A percentile compares a stretch with the other conserved stretches of the same genome.
These are phyloP conservation scores for Alternaria sp. DNA, from an alignment of 2,329 filamentous ascomycete species.

Conservation along the genomic window DNA sequence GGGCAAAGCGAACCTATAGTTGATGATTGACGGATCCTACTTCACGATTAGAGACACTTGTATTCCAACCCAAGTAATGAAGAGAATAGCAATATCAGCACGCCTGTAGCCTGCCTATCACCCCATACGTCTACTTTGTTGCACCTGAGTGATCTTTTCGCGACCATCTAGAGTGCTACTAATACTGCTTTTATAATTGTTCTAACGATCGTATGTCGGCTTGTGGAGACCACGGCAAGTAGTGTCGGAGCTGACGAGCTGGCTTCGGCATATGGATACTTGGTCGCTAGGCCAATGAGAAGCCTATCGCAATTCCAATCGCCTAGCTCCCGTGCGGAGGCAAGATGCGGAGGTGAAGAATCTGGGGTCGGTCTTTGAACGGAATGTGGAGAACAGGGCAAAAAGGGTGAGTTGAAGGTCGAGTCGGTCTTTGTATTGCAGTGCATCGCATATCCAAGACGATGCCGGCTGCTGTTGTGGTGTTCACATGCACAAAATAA, in stretches of 20 bases:
- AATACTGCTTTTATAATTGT: not conserved
- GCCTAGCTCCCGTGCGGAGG: constrained; percentile 4
- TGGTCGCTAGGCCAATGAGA: not conserved
- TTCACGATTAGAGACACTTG: not conserved
- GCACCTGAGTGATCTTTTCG: not conserved
- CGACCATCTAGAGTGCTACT: not conserved
- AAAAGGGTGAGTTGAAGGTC: not conserved
- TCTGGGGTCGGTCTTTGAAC: constrained; percentile 35
- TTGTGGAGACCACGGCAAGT: not conserved
- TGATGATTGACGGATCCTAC: not conserved
- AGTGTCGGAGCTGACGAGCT: not conserved
- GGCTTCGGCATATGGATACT: constrained; percentile 7
- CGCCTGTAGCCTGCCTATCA: not conserved
- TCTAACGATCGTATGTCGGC: not conserved
- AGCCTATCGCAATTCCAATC: constrained; percentile 1
- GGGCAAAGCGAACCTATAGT: constrained; percentile 42
- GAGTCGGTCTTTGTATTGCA: constrained; percentile 16
- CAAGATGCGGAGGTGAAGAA: constrained; percentile 13
- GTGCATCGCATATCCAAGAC: not conserved
- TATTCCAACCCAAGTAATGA: not conserved
- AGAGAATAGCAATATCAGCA: not conserved
- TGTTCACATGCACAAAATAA: constrained; percentile 8
- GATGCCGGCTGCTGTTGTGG: not conserved
- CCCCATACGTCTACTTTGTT: not conserved
- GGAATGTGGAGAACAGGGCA: constrained; percentile 4